Evolutionary conservation across 768 basidiomycete genomes (phyloP).

Genomic region (Suillus hirtellus): DNA sequence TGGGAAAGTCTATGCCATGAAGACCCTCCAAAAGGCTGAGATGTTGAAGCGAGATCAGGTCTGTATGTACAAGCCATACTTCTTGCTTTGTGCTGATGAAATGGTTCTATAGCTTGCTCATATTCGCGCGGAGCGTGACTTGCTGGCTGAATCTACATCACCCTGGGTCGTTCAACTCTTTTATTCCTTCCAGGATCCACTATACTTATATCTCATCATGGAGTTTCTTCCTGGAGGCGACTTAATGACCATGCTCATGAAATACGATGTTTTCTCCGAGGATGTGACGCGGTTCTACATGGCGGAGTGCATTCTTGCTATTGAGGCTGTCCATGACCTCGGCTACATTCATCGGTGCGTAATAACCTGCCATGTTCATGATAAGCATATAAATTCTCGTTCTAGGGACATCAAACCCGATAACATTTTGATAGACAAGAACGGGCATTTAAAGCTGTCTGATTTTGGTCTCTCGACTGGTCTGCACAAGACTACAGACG

Average conservation of each 20-base stretch:
- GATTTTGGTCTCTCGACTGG: slow-evolving; percentile 99
- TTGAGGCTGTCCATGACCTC: slow-evolving; percentile 97
- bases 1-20: slow-evolving; percentile 99
- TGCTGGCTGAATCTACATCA: slow-evolving; percentile 94
- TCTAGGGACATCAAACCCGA: slow-evolving; percentile 97
- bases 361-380: slow-evolving; percentile 5
- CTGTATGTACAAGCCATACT: slow-evolving; percentile 22
- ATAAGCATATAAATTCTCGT: not conserved
- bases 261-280: slow-evolving; percentile 98
- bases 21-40: slow-evolving; percentile 95
- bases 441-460: slow-evolving; percentile 95
- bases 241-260: slow-evolving; percentile 99
- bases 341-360: slow-evolving; percentile 96
- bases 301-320: slow-evolving; percentile 96
- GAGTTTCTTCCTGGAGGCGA: slow-evolving; percentile 91
- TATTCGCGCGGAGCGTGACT: slow-evolving; percentile 95
- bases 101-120: slow-evolving; percentile 75
- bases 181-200: slow-evolving; percentile 96
- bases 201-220: slow-evolving; percentile 98
- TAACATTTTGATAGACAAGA: slow-evolving; percentile 97
- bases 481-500: slow-evolving; percentile 94
- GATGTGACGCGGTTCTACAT: slow-evolving; percentile 99
- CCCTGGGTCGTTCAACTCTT: slow-evolving; percentile 97
- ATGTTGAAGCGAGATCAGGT: slow-evolving; percentile 99
- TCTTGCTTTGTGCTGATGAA: slow-evolving; percentile 9